Base-by-base conservation (phyloP, 768 basidiomycete genomes). In the Termitomyces sp. region DNA sequence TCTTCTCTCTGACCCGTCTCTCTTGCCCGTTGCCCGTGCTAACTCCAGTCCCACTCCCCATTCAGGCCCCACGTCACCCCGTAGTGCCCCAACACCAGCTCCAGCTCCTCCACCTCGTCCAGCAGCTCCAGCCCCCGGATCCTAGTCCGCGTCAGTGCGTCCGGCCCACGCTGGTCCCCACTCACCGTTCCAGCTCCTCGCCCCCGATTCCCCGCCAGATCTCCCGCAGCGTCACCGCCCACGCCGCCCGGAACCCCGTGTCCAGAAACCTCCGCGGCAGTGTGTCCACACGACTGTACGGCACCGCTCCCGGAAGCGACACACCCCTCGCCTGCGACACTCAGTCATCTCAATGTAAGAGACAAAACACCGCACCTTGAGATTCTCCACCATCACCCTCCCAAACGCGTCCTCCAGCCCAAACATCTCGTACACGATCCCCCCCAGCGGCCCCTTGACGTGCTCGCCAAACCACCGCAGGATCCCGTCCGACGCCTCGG, bases 51-150 rank as follows among this genome's bases (percentile, higher is more conserved):
- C 27, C 27, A 35, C 17, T 16, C 69, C 71, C 77, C 77, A 48
- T 63, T 62, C 30, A 75, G 47, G 1, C 79, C 78, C 94, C 94
- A 98, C 0, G 88, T 85, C 53, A 98, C 81, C 14, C 88, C 91
- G 69, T 98, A 98, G 67, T 98, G 95, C 2, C 79, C 78, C 30
- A 97, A 73, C 1, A 98, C 89, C 5, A 99, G 79, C 56, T 94
- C 89, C 19, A 99, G 78, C 70, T 98, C 96, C 69, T 99, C 96
- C 9, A 94, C 76, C 70, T 99, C 95, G 66, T 98, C 96, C 5
- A 99, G 79, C 70, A 91, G 79, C 67, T 98, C 96, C 16, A 97
- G 77, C 55, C 72, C 75, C 2, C 16, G 9, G 6, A 51, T 7
- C 32, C 48, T 48, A n/a, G n/a, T n/a, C n/a, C n/a, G n/a, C n/a